Percentiles rank a stretch among this genome's conserved stretches.
phyloP scores from a whole-genome alignment of 208 protist genomes.

The Trichomonas tenax region DNA sequence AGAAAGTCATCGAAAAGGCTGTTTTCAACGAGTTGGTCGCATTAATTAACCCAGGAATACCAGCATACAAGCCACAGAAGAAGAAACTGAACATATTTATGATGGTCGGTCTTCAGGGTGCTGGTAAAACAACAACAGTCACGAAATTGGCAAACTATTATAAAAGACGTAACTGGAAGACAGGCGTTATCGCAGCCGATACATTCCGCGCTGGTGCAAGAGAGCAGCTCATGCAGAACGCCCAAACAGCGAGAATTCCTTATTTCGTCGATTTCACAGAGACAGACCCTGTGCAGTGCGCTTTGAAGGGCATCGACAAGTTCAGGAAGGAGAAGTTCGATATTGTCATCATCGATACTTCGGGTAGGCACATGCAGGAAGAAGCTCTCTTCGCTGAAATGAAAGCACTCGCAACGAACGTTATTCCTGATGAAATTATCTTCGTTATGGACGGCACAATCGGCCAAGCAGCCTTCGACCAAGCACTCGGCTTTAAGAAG shows the following conservation, averaged over 20 bases:
- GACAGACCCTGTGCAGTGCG: slow-evolving; percentile 81
- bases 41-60: neutral
- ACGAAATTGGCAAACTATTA: slow-evolving; percentile 88
- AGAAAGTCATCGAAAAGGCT: neutral
- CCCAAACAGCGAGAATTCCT: slow-evolving; percentile 84
- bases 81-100: slow-evolving; percentile 86
- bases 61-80: neutral
- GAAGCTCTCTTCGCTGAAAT: slow-evolving; percentile 92
- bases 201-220: slow-evolving; percentile 74
- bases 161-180: slow-evolving; percentile 58
- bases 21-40: neutral
- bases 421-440: slow-evolving; percentile 77
- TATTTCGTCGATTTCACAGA: slow-evolving; percentile 85
- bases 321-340: slow-evolving; percentile 58
- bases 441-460: slow-evolving; percentile 92
- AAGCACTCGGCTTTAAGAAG: slow-evolving; percentile 50
- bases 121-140: slow-evolving; percentile 87
- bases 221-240: slow-evolving; percentile 72
- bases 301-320: slow-evolving; percentile 49
- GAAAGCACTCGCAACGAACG: slow-evolving; percentile 52
- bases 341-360: slow-evolving; percentile 97
- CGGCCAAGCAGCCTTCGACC: slow-evolving; percentile 78
- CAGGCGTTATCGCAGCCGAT: slow-evolving; percentile 87
- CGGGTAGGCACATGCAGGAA: slow-evolving; percentile 92
- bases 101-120: slow-evolving; percentile 94